Percentiles rank a stretch among this genome's conserved stretches.
Evolutionary conservation across 1,284 basidiomycete genomes (phyloP).

Genomic region (Peniophora sp.): DNA sequence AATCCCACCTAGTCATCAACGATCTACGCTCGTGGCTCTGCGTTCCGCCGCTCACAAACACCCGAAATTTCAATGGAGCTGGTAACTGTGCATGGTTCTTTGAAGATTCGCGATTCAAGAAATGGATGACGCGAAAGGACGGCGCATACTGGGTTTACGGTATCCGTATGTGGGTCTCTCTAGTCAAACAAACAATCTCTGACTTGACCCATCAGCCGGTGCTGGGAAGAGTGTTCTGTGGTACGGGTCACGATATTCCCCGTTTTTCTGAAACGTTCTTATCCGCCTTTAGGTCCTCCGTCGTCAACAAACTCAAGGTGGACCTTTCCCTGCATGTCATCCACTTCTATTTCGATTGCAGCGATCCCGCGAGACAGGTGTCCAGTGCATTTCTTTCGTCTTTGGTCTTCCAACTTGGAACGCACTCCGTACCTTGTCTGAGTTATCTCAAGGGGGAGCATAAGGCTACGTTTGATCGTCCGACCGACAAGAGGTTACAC

Average conservation of each 20-base stretch:
- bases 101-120: neutral
- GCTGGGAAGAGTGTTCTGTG: conserved; percentile 5
- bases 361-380: neutral
- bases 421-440: neutral
- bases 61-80: too few species aligned
- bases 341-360: neutral
- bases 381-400: neutral
- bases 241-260: neutral
- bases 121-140: neutral
- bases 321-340: neutral
- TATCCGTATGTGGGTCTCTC: neutral
- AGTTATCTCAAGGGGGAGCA: neutral
- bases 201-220: neutral
- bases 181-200: neutral
- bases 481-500: neutral
- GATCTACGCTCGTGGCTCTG: too few species aligned
- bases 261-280: neutral
- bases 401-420: neutral
- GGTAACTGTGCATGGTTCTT: too few species aligned
- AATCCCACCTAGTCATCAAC: too few species aligned
- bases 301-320: neutral
- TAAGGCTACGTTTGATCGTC: neutral
- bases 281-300: neutral
- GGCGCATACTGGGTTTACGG: conserved; percentile 3
- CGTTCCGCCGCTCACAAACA: too few species aligned